These are phyloP conservation scores for Gastrolobium bilobum DNA, from an alignment of 306 rosid species.

Conservation along the genomic window DNA sequence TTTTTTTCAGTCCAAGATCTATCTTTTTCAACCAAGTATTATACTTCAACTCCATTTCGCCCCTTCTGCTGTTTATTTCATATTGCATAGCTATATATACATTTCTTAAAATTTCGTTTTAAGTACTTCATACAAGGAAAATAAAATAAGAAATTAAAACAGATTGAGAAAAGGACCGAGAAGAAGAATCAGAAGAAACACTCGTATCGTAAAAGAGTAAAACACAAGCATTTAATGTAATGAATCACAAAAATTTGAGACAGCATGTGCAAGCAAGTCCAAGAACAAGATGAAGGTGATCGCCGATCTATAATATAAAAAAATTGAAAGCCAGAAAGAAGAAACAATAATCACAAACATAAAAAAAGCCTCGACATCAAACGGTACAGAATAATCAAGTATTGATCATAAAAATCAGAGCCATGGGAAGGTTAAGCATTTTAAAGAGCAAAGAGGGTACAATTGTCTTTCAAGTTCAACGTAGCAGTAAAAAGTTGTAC, in stretches of 20 bases:
- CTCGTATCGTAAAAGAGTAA: not conserved
- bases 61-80: not conserved
- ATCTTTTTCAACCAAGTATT: not conserved
- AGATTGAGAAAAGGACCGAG: not conserved
- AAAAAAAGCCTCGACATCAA: not conserved
- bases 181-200: not conserved
- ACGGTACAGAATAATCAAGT: constrained; percentile 4
- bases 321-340: not conserved
- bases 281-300: constrained; percentile 17
- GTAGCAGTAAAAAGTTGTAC: constrained; percentile 26
- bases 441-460: not conserved
- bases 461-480: constrained; percentile 12
- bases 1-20: not conserved
- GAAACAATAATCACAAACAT: not conserved
- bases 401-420: not conserved
- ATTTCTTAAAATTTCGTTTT: not conserved
- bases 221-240: constrained; percentile 18
- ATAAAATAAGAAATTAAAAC: not conserved
- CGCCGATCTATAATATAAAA: not conserved
- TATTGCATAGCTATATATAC: not conserved
- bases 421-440: not conserved
- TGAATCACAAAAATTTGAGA: constrained; percentile 18
- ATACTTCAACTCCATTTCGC: not conserved
- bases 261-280: constrained; percentile 23
- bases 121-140: not conserved